Conservation (phyloP, 331 rosid genomes). For the Quercus tomentella region DNA sequence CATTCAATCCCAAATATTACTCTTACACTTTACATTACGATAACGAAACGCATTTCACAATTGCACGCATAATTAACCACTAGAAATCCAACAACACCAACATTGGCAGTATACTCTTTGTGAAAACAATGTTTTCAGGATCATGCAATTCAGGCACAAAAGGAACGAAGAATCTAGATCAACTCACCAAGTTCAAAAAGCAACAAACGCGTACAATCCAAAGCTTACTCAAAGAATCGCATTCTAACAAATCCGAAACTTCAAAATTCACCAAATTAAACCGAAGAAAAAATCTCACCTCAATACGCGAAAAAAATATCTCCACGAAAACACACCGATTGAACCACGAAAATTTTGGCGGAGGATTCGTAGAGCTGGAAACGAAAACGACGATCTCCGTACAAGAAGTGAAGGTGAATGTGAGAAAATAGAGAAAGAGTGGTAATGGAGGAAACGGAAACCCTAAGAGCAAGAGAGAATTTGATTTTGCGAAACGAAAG, state of each 20-base stretch:
- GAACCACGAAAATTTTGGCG: not conserved
- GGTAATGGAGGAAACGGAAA: conserved; percentile 41
- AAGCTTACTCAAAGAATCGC: not conserved
- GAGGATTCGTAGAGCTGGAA: conserved; percentile 7
- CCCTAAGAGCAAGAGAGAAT: conserved; percentile 29
- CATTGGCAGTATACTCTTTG: not conserved
- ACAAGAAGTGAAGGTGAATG: not conserved
- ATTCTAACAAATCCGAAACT: not conserved
- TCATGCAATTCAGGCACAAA: not conserved
- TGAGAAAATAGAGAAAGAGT: not conserved
- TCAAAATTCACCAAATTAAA: not conserved
- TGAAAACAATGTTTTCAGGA: not conserved
- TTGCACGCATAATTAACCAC: not conserved
- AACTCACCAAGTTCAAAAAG: not conserved
- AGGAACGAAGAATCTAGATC: not conserved
- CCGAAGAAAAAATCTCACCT: conserved; percentile 20
- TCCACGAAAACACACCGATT: not conserved
- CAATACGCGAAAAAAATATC: not conserved
- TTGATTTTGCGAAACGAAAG: not conserved
- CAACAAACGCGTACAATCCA: not conserved
- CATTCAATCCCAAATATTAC: too few relatives aligned
- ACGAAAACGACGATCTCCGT: conserved; percentile 13
- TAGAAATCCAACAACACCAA: not conserved
- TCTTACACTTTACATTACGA: not conserved
- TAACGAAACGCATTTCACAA: not conserved